phyloP scores from a whole-genome alignment of 306 rosid species.

The Quercus ilex region DNA sequence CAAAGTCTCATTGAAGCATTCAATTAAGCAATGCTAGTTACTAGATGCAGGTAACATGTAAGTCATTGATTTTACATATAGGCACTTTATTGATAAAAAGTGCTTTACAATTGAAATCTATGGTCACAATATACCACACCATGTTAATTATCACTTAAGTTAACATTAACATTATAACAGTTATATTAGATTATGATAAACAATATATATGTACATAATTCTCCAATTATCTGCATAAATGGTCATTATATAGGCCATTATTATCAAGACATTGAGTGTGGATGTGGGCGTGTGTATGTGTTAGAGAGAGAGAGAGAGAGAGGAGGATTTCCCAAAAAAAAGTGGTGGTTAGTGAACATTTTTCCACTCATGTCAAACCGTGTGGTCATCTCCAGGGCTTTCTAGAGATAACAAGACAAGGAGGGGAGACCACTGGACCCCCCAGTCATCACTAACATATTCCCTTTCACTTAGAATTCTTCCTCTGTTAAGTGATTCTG shows the following conservation, averaged over 20 bases:
- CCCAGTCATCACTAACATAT: neutral
- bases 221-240: conserved; percentile 11
- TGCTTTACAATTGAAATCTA: neutral
- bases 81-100: neutral
- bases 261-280: conserved; percentile 1
- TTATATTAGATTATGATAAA: neutral
- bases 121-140: neutral
- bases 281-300: neutral
- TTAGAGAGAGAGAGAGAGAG: neutral
- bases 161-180: neutral
- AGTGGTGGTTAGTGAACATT: neutral
- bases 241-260: neutral
- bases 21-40: neutral
- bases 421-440: neutral
- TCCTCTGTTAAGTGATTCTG: neutral
- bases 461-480: neutral
- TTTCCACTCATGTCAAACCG: neutral
- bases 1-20: neutral
- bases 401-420: neutral
- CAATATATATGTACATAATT: conserved; percentile 6
- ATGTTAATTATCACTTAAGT: neutral
- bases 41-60: conserved; percentile 4
- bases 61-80: neutral
- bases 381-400: neutral
- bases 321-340: neutral